A percentile compares a stretch with the other conserved stretches of the same genome.
These are phyloP conservation scores for Arachnomyces sp. DNA, from an alignment of 2,329 filamentous ascomycete genomes.

Conservation along the genomic window DNA sequence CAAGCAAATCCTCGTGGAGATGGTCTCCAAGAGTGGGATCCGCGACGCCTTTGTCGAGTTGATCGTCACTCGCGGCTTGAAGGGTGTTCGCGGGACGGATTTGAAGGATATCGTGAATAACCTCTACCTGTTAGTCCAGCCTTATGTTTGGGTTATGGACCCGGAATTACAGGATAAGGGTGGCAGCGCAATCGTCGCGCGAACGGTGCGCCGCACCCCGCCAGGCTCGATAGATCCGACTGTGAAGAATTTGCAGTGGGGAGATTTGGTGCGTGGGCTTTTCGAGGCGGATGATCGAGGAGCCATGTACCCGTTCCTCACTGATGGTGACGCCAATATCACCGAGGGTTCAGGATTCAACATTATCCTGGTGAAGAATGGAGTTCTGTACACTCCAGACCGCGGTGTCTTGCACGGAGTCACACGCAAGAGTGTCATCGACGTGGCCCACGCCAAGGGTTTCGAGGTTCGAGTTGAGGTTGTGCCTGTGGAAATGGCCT, in stretches of 20 bases:
- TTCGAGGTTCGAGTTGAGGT: constrained; percentile 32
- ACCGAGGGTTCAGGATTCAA: constrained; percentile 47
- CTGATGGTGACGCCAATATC: constrained; percentile 42
- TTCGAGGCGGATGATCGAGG: constrained; percentile 42
- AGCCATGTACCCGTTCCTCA: constrained; percentile 42
- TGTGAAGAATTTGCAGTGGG: constrained; percentile 47
- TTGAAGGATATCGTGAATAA: constrained; percentile 30
- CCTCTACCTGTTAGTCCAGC: constrained; percentile 42
- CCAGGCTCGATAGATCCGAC: constrained; percentile 44
- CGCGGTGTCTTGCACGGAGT: constrained; percentile 43
- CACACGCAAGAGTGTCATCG: constrained; percentile 42
- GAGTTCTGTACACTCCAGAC: constrained; percentile 38
- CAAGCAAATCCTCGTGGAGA: constrained; percentile 33
- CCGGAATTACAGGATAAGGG: constrained; percentile 35
- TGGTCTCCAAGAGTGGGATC: constrained; percentile 41
- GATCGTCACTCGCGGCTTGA: constrained; percentile 44
- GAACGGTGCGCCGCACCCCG: constrained; percentile 39
- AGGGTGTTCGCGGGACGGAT: constrained; percentile 30
- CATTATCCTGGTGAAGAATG: constrained; percentile 39
- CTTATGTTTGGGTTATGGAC: constrained; percentile 45
- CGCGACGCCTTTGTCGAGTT: constrained; percentile 44
- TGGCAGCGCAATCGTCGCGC: constrained; percentile 37
- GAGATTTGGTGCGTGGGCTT: constrained; percentile 39
- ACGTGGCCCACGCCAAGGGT: constrained; percentile 28
- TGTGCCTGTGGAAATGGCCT: constrained; percentile 36